These are phyloP conservation scores for Candida stauntonica DNA, from an alignment of 805 yeast genomes.

Conservation along the genomic window DNA sequence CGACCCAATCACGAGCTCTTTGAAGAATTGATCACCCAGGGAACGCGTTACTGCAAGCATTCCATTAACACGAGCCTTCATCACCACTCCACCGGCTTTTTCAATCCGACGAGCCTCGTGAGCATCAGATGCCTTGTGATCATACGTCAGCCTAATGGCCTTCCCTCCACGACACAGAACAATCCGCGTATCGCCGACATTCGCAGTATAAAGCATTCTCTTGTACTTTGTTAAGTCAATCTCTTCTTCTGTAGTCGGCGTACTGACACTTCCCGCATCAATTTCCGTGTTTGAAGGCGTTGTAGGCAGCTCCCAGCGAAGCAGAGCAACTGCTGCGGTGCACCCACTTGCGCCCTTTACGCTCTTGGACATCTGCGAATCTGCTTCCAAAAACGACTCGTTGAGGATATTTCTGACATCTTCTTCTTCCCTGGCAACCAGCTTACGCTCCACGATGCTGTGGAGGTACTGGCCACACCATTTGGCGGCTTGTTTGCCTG, in stretches of 20 bases:
- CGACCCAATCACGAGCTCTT: constrained; percentile 78
- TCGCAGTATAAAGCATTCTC: constrained; percentile 85
- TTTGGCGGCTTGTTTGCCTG: constrained; percentile 87
- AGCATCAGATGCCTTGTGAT: constrained; percentile 85
- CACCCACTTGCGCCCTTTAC: constrained; percentile 79
- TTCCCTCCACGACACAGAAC: constrained; percentile 71
- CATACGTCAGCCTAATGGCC: constrained; percentile 81
- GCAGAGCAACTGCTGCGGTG: constrained; percentile 91
- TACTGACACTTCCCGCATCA: too few species aligned
- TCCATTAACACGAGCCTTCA: constrained; percentile 92
- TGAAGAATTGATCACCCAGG: constrained; percentile 90
- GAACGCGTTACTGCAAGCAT: constrained; percentile 93
- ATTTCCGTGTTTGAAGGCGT: too few species aligned
- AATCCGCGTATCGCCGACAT: constrained; percentile 90
- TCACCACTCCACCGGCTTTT: constrained; percentile 77
- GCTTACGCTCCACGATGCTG: constrained; percentile 54
- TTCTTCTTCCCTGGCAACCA: constrained; percentile 41
- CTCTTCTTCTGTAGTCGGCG: background rate
- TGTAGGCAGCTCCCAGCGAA: constrained; percentile 77
- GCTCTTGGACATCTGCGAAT: constrained; percentile 55
- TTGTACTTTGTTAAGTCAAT: constrained; percentile 40
- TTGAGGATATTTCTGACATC: constrained; percentile 66
- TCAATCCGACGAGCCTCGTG: constrained; percentile 73
- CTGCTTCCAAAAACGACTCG: constrained; percentile 72
- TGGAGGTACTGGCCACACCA: constrained; percentile 93